Percentiles rank a stretch among this genome's conserved stretches.
Conservation (phyloP, 306 rosid species). For the Corylus heterophylla region DNA sequence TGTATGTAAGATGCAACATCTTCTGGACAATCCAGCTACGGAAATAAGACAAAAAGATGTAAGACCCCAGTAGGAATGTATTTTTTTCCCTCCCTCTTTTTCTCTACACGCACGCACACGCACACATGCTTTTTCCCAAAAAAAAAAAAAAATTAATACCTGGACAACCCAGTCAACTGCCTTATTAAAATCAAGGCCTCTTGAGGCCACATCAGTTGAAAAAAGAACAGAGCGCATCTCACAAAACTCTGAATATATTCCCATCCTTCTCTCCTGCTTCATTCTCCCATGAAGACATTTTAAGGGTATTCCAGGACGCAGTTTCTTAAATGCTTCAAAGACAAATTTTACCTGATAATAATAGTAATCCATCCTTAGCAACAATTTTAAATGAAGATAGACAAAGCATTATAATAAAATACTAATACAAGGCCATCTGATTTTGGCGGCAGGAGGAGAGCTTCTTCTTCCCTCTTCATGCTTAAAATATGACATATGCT, state of each 20-base stretch:
- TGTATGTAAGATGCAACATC: conserved; percentile 85
- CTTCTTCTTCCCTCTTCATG: not conserved
- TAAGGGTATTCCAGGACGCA: conserved; percentile 86
- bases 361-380: conserved; percentile 17
- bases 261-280: conserved; percentile 85
- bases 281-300: conserved; percentile 90
- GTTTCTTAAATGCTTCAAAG: conserved; percentile 86
- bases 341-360: conserved; percentile 67
- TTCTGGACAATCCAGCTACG: conserved; percentile 92
- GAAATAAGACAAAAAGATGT: conserved; percentile 15
- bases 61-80: not conserved
- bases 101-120: not conserved
- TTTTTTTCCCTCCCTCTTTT: not conserved
- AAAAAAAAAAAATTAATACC: conserved; percentile 41
- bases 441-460: not conserved
- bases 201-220: conserved; percentile 85
- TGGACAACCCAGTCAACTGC: conserved; percentile 99
- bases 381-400: not conserved
- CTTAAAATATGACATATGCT: not conserved
- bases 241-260: conserved; percentile 69
- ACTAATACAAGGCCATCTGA: conserved; percentile 8
- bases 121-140: not conserved
- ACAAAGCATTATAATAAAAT: conserved; percentile 8
- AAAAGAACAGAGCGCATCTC: conserved; percentile 80
- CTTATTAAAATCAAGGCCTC: conserved; percentile 95